phyloP scores from a whole-genome alignment of 345 rosid species.

The Rhodamnia rubescens region DNA sequence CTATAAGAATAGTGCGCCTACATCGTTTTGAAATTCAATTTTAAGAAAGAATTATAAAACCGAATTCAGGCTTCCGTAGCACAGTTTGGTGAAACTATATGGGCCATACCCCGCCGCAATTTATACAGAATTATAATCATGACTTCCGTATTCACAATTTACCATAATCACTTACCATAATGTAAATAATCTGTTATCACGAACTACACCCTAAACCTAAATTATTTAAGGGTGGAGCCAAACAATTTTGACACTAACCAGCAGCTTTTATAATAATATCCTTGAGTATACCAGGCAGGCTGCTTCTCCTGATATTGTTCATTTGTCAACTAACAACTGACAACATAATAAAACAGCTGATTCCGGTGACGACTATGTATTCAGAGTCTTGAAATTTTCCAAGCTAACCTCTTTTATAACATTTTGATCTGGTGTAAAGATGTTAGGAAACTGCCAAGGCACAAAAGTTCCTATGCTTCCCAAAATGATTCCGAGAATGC shows the following conservation, averaged over 20 bases:
- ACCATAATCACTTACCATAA: neutral
- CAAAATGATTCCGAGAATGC: conserved; percentile 19
- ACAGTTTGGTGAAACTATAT: neutral
- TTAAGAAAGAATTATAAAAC: neutral
- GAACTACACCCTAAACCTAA: neutral
- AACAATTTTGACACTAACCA: neutral
- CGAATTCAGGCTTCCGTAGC: neutral
- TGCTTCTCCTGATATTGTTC: neutral
- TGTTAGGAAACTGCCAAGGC: conserved; percentile 37
- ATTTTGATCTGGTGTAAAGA: conserved; percentile 33
- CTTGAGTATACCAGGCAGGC: neutral
- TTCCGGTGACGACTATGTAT: neutral
- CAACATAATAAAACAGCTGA: neutral
- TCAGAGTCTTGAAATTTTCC: neutral
- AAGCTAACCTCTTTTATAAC: conserved; percentile 30
- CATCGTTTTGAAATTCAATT: neutral
- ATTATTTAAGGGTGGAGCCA: neutral
- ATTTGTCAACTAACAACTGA: neutral
- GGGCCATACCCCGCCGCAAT: neutral
- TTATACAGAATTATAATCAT: neutral
- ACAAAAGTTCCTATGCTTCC: conserved; percentile 28
- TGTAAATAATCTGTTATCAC: neutral
- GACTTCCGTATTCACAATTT: neutral
- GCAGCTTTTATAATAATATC: neutral
- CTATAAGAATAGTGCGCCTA: neutral